These are phyloP conservation scores for Xylaria sp. DNA, from an alignment of 2,329 filamentous ascomycete genomes.

Conservation along the genomic window DNA sequence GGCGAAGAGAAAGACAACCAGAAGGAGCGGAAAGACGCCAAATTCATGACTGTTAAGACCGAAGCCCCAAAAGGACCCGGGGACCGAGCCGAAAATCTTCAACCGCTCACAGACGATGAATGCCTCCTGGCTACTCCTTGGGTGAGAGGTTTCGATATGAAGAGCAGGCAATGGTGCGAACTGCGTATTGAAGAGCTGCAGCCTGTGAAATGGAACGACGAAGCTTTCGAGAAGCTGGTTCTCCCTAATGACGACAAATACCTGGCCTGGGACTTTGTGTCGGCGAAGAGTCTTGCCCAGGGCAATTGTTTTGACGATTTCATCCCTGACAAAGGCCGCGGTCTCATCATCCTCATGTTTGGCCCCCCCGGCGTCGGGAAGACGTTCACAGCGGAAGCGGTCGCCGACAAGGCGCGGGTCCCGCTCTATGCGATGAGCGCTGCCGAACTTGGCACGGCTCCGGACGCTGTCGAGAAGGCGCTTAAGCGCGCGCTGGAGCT, in stretches of 20 bases:
- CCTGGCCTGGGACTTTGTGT: conserved; percentile 54
- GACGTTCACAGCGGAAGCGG: conserved; percentile 54
- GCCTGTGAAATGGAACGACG: conserved; percentile 52
- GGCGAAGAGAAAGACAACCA: not conserved
- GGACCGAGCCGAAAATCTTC: conserved; percentile 44
- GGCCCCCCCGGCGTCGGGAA: conserved; percentile 55
- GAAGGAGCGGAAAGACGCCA: conserved; percentile 14
- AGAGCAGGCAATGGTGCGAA: conserved; percentile 51
- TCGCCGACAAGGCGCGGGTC: conserved; percentile 53
- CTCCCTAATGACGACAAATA: conserved; percentile 54
- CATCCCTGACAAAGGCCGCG: conserved; percentile 51
- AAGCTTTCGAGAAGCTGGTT: conserved; percentile 53
- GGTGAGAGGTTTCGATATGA: conserved; percentile 54
- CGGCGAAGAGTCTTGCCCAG: conserved; percentile 49
- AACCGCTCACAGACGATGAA: conserved; percentile 50
- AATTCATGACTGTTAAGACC: conserved; percentile 27
- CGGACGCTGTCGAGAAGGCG: conserved; percentile 50
- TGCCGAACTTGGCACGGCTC: conserved; percentile 53
- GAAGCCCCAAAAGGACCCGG: conserved; percentile 30
- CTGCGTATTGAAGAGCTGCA: conserved; percentile 46
- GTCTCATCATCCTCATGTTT: conserved; percentile 53
- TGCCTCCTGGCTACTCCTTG: conserved; percentile 52
- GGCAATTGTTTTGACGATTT: conserved; percentile 51
- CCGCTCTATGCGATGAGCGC: conserved; percentile 56
- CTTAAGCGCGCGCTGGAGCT: conserved; percentile 52